Evolutionary conservation across 768 basidiomycete species (phyloP).

Genomic region (Trametes cubensis): DNA sequence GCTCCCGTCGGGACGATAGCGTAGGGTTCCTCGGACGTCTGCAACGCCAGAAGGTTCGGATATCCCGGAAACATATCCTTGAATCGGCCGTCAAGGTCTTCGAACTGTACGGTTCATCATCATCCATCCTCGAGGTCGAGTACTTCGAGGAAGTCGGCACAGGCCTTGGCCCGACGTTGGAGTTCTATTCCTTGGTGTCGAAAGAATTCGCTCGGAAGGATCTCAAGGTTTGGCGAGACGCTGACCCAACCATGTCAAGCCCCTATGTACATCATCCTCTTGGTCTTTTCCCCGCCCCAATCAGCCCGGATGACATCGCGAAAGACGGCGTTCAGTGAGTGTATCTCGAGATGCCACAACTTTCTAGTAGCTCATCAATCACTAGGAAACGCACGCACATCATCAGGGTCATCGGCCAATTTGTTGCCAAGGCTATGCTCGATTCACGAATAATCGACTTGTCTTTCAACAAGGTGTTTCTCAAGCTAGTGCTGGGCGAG

Average conservation of each 20-base stretch:
- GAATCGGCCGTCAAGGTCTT: slow-evolving; percentile 97
- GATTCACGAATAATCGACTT: slow-evolving; percentile 98
- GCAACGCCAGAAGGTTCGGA: slow-evolving; percentile 94
- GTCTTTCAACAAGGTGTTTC: slow-evolving; percentile 92
- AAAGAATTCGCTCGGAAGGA: slow-evolving; percentile 91
- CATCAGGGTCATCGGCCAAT: slow-evolving; percentile 90
- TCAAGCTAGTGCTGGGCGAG: slow-evolving; percentile 87
- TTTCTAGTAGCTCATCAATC: neutral
- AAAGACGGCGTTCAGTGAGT: slow-evolving; percentile 79
- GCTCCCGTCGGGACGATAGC: slow-evolving; percentile 82
- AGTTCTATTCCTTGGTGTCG: slow-evolving; percentile 97
- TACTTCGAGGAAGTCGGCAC: slow-evolving; percentile 99
- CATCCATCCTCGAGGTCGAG: slow-evolving; percentile 94
- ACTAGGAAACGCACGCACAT: slow-evolving; percentile 81
- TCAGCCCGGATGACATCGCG: slow-evolving; percentile 65
- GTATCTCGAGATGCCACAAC: no score
- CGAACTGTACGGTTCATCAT: slow-evolving; percentile 93
- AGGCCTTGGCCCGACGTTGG: slow-evolving; percentile 93
- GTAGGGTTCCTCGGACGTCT: slow-evolving; percentile 91
- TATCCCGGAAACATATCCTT: slow-evolving; percentile 90
- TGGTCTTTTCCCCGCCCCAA: slow-evolving; percentile 89
- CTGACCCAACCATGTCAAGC: slow-evolving; percentile 61
- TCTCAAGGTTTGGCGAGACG: slow-evolving; percentile 90
- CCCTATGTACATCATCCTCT: slow-evolving; percentile 80
- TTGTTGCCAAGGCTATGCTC: slow-evolving; percentile 94